Conservation (phyloP, 441 rosid genomes). For the Erodium trifolium region DNA sequence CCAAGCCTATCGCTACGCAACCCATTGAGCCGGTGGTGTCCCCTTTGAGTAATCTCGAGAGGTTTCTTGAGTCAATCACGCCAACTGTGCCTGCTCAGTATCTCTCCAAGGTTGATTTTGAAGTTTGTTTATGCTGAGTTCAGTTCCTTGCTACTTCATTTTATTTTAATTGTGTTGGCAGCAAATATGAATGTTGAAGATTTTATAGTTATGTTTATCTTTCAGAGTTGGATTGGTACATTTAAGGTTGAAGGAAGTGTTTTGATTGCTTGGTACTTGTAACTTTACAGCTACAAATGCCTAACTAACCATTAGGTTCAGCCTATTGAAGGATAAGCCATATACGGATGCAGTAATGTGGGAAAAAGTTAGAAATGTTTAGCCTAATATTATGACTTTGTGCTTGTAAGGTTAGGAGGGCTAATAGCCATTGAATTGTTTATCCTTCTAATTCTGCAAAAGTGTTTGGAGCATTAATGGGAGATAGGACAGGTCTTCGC, state of each 20-base stretch:
- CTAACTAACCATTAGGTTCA: not conserved
- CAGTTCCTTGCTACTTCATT: too few relatives aligned
- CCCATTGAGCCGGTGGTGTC: slow-evolving; percentile 27
- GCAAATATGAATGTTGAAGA: not conserved
- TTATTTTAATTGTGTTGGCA: not conserved
- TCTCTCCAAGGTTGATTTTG: slow-evolving; percentile 40
- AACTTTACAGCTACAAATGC: not conserved
- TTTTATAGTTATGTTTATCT: not conserved
- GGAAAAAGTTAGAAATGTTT: not conserved
- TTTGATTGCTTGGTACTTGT: not conserved
- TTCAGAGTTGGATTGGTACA: not conserved
- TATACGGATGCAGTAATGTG: not conserved
- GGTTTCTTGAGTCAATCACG: slow-evolving; percentile 50
- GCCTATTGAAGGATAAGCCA: too few relatives aligned
- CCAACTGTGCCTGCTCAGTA: slow-evolving; percentile 54
- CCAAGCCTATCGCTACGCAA: slow-evolving; percentile 21
- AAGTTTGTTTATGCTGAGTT: not conserved
- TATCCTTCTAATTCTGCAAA: not conserved
- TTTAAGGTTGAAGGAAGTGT: not conserved
- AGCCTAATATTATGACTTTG: not conserved
- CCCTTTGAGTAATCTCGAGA: slow-evolving; percentile 43
- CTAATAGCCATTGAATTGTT: not conserved
- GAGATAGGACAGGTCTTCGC: not conserved
- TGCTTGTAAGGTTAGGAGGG: not conserved
- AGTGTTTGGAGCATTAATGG: not conserved